Evolutionary conservation across 352 stramenopile genomes (phyloP), one percentile per base, ranked within the genome.

Genomic region (Pythium guiyangense): DNA sequence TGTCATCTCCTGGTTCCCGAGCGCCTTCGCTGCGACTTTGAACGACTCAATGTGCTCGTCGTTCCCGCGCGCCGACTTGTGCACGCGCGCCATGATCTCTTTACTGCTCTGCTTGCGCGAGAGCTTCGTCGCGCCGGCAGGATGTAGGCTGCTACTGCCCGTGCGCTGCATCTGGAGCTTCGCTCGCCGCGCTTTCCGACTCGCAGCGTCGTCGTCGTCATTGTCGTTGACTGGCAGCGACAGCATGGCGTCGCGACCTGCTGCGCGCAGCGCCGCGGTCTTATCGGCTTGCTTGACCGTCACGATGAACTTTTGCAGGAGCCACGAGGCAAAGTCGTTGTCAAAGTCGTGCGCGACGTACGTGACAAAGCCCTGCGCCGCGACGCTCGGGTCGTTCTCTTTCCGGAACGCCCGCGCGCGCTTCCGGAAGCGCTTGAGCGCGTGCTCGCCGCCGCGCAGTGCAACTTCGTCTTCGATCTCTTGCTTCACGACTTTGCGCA

Each of bases 391-490:
- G 59, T 92, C 79, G 39, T 92, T 90, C 44, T 92, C 79, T 58
- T 85, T 84, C 11, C 79, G 77, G 56, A 88, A 87, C 50, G 68
- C 62, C 20, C 70, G 77, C 15, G 77, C 77, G 34, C 70, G 75
- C 51, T 92, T 92, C 52, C 85, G 86, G 49, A 88, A 92, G 10
- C 70, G 59, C 60, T 86, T 86, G n/a, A 89, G 66, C 29, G 75
- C 55, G 34, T 77, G 69, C 8, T 78, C 65, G 37, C 77, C 81
- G 20, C 69, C 66, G 20, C 73, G 79, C 6, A 74, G 46, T 15
- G 71, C 60, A 2, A 92, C 45, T 45, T 81, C 73, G 43, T 90
- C 73, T 56, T 90, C 79, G 44, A 92, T 92, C 58, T 88, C 77
- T 25, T 88, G 62, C 50, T 84, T 82, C 43, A 57, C 74, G 37